Conservation (phyloP, 345 rosid species). For the Hibiscus tridactylites region DNA sequence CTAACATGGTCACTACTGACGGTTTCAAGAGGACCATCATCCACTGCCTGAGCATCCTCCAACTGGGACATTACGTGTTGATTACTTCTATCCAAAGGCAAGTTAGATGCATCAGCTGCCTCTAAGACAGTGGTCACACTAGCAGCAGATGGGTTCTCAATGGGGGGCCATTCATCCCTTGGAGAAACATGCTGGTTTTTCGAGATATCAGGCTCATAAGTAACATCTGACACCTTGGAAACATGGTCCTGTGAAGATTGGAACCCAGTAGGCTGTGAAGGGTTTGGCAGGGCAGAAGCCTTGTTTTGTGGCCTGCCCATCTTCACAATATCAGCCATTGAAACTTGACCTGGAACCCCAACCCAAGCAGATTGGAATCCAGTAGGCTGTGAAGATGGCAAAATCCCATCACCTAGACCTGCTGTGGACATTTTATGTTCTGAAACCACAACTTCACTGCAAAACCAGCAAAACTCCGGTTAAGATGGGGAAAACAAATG, state of each 20-base stretch:
- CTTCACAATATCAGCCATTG: slow-evolving; percentile 98
- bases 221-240: slow-evolving; percentile 30
- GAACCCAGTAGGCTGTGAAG: no score
- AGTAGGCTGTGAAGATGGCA: slow-evolving; percentile 39
- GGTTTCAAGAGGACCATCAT: slow-evolving; percentile 43
- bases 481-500: not conserved
- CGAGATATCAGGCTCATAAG: slow-evolving; percentile 30
- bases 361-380: slow-evolving; percentile 72
- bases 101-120: slow-evolving; percentile 41
- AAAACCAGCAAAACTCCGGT: slow-evolving; percentile 20
- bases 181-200: slow-evolving; percentile 39
- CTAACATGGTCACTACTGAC: slow-evolving; percentile 29
- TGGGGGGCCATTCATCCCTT: slow-evolving; percentile 51
- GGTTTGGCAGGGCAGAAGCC: slow-evolving; percentile 24
- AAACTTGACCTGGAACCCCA: slow-evolving; percentile 74
- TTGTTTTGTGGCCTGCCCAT: slow-evolving; percentile 85
- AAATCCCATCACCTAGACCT: slow-evolving; percentile 38
- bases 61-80: slow-evolving; percentile 44
- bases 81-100: slow-evolving; percentile 40
- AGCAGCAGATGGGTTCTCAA: slow-evolving; percentile 48
- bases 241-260: slow-evolving; percentile 35
- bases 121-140: slow-evolving; percentile 35
- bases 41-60: slow-evolving; percentile 44
- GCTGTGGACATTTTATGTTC: slow-evolving; percentile 40
- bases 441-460: slow-evolving; percentile 46